phyloP scores from a whole-genome alignment of 495 filamentous ascomycete genomes.

The Barbatosphaeria neglecta region DNA sequence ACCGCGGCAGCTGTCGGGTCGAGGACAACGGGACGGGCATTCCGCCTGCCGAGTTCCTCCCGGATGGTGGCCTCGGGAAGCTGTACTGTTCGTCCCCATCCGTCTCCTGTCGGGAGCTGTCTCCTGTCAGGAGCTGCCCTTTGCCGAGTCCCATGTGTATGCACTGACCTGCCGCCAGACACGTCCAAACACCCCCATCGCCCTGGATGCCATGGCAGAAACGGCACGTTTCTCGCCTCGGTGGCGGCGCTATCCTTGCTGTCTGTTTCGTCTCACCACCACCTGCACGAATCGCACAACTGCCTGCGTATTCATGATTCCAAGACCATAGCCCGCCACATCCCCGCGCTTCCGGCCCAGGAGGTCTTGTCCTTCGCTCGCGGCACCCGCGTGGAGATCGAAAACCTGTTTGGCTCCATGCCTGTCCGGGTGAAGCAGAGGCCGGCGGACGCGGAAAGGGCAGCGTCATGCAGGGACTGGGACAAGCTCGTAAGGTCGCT shows the following conservation, averaged over 20 bases:
- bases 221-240: conserved; percentile 69
- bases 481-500: conserved; percentile 48
- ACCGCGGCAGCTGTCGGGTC: conserved; percentile 65
- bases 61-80: conserved; percentile 62
- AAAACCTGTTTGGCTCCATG: conserved; percentile 89
- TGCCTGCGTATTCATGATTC: conserved; percentile 62
- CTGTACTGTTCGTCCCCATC: conserved; percentile 53
- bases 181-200: conserved; percentile 58
- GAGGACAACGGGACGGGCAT: conserved; percentile 88
- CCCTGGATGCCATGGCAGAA: conserved; percentile 47
- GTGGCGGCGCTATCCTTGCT: conserved; percentile 66
- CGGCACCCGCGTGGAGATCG: conserved; percentile 71
- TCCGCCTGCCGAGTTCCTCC: conserved; percentile 52
- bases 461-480: conserved; percentile 44
- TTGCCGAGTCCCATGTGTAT: conserved; percentile 9
- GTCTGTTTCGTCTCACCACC: conserved; percentile 67
- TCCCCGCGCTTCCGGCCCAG: conserved; percentile 52
- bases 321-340: conserved; percentile 52
- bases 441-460: conserved; percentile 45
- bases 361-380: conserved; percentile 43
- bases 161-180: conserved; percentile 36
- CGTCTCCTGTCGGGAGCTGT: no score
- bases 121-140: no score
- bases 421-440: conserved; percentile 90
- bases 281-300: conserved; percentile 50